Conservation (phyloP, 1,284 basidiomycete species). For the Golubevia sp. region DNA sequence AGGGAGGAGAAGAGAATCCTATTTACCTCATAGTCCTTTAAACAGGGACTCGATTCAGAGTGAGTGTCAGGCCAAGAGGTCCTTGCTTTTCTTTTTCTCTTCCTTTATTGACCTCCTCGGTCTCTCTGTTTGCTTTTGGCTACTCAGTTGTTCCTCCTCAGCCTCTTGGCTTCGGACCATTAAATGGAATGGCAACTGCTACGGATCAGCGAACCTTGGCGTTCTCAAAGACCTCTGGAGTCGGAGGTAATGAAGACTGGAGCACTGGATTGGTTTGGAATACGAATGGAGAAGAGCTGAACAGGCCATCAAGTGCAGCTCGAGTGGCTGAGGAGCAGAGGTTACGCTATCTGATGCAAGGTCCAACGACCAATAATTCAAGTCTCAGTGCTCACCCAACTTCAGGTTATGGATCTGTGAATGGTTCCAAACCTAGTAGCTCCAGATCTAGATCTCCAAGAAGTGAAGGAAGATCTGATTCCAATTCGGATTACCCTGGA, state of each 20-base stretch:
- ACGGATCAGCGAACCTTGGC: constrained; percentile 42
- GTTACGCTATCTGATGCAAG: not conserved
- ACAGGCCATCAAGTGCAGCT: not conserved
- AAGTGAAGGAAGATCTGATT: no score
- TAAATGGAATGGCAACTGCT: constrained; percentile 32
- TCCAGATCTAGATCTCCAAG: not conserved
- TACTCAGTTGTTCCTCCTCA: constrained; percentile 47
- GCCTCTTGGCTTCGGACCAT: constrained; percentile 43
- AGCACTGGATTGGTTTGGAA: constrained; percentile 30
- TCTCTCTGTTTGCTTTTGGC: no score
- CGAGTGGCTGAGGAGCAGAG: not conserved
- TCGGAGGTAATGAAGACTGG: constrained; percentile 36
- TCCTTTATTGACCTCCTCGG: no score
- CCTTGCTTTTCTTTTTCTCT: no score
- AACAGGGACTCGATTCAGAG: constrained; percentile 44
- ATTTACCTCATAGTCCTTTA: constrained; percentile 39
- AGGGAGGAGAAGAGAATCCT: constrained; percentile 25
- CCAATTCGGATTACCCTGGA: no score
- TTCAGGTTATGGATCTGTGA: no score
- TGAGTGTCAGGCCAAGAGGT: no score
- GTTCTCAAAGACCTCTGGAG: constrained; percentile 33
- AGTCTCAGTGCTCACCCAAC: not conserved
- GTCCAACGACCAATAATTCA: not conserved
- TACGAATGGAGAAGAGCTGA: not conserved
- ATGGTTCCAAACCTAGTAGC: not conserved